Evolutionary conservation across 2,329 filamentous ascomycete species (phyloP), one percentile per base, ranked within the genome.

Genomic region (Juglanconis oblonga): DNA sequence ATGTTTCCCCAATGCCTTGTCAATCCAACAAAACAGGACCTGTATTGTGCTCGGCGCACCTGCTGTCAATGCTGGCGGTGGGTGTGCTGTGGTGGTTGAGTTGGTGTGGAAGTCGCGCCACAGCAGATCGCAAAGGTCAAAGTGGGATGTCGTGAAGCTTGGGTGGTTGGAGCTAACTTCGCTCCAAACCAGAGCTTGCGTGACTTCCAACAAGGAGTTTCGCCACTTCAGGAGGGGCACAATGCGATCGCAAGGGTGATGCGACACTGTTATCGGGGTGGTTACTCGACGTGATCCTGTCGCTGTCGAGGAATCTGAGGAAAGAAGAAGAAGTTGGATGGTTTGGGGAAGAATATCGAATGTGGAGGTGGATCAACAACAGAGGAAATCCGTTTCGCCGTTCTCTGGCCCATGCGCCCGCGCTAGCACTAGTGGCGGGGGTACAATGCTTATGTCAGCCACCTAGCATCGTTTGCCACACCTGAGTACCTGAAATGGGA

Each of bases 361-460:
- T 57, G 54, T 63, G 50, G 57, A 62, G 61, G 61, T 57, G 45
- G 61, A 49, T 53, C 48, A 52, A 60, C 51, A 47, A 42, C 29
- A 33, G 57, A 40, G 32, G 44, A 58, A 24, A 14, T 31, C 31
- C 40, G 10, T 5, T n/a, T 44, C 10, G 10, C 14, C 10, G 14
- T 44, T 44, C 14, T 38, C 36, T 38, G 36, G 36, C 3, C 24
- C 24, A 38, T 38, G 36, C 36, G 36, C 36, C 7, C 14, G 5
- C 9, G 40, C 10, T 44, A n/a, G 14, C 24, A 24, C 8, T 13
- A 29, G 44, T 47, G n/a, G 44, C 44, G 44, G 44, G 44, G 44
- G 24, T 11, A 8, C 5, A 7, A 11, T 44, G 40, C 40, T 44
- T 29, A 24, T 47, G 44, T 47, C 44, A 47, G 44, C 44, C 2